These are phyloP conservation scores for Triangularia setosa DNA, from an alignment of 2,329 filamentous ascomycete species.

Conservation along the genomic window DNA sequence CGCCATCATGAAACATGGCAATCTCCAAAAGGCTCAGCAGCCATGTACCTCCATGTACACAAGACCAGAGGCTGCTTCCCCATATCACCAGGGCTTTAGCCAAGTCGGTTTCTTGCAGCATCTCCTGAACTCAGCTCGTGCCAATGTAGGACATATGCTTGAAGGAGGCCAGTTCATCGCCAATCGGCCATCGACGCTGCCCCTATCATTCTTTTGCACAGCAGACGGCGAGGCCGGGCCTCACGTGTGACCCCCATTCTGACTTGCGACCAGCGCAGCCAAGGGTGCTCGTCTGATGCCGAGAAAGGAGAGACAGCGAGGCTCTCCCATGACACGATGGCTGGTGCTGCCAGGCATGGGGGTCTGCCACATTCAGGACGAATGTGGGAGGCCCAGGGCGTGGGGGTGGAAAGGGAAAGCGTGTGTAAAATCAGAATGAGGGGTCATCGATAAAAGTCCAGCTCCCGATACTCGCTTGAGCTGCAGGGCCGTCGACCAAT, in stretches of 20 bases:
- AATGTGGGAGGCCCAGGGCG: conserved; percentile 3
- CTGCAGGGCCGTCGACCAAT: conserved; percentile 5
- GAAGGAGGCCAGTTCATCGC: background rate
- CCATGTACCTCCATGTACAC: conserved; percentile 4
- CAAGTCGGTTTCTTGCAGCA: conserved; percentile 21
- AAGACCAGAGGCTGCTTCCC: conserved; percentile 3
- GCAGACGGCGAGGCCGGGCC: conserved; percentile 6
- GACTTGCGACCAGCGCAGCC: background rate
- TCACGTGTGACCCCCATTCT: conserved; percentile 2
- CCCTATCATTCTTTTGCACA: conserved; percentile 1
- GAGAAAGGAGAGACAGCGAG: background rate
- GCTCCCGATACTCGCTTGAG: conserved; percentile 14
- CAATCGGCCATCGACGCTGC: background rate
- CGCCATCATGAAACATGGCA: background rate
- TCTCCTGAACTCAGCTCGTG: conserved; percentile 7
- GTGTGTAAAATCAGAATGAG: conserved; percentile 10
- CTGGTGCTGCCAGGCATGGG: conserved; percentile 10
- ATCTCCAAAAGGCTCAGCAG: background rate
- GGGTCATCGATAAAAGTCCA: background rate
- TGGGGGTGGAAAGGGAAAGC: conserved; percentile 12
- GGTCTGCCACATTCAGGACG: background rate
- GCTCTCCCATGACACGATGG: conserved; percentile 3
- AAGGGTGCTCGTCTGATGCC: background rate
- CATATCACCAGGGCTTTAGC: conserved; percentile 8
- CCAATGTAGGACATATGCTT: conserved; percentile 1